phyloP scores from a whole-genome alignment of 2,329 filamentous ascomycete species.

The Davidsoniella australis region DNA sequence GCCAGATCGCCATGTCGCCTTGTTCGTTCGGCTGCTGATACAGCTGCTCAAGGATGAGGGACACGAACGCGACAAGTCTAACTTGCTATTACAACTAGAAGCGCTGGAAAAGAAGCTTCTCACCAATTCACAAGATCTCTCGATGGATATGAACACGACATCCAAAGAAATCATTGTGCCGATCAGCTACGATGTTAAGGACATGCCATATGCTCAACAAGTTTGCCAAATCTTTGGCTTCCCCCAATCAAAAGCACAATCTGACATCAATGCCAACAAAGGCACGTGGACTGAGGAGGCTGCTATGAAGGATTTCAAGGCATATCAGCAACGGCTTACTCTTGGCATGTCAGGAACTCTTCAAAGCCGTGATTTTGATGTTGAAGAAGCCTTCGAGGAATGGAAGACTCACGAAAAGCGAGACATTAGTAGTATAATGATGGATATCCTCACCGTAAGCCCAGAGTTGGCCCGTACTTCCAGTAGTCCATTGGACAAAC shows the following conservation, averaged over 20 bases:
- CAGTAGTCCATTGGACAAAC: slow-evolving; percentile 38
- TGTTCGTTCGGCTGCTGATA: slow-evolving; percentile 78
- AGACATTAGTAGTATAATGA: slow-evolving; percentile 82
- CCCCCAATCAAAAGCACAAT: slow-evolving; percentile 62
- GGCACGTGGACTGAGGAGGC: slow-evolving; percentile 79
- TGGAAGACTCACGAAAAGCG: slow-evolving; percentile 87
- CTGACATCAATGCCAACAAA: slow-evolving; percentile 70
- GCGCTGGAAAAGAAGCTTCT: slow-evolving; percentile 86
- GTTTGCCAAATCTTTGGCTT: slow-evolving; percentile 78
- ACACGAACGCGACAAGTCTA: slow-evolving; percentile 68
- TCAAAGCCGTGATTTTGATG: slow-evolving; percentile 71
- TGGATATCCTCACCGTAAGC: slow-evolving; percentile 72
- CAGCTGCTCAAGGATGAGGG: slow-evolving; percentile 68
- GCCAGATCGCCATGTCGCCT: slow-evolving; percentile 82
- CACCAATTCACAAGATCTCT: slow-evolving; percentile 79
- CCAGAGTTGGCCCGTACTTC: slow-evolving; percentile 71
- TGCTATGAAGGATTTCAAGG: slow-evolving; percentile 78
- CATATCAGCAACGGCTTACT: slow-evolving; percentile 78
- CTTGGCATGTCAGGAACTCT: slow-evolving; percentile 63
- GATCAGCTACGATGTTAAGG: slow-evolving; percentile 80
- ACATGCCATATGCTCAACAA: slow-evolving; percentile 84
- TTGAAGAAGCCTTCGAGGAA: slow-evolving; percentile 69
- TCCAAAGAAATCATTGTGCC: slow-evolving; percentile 71
- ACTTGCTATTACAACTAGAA: slow-evolving; percentile 61
- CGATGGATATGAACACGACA: slow-evolving; percentile 28